These are phyloP conservation scores for Barbatosphaeria neglecta DNA, from an alignment of 495 filamentous ascomycete genomes.

Conservation along the genomic window DNA sequence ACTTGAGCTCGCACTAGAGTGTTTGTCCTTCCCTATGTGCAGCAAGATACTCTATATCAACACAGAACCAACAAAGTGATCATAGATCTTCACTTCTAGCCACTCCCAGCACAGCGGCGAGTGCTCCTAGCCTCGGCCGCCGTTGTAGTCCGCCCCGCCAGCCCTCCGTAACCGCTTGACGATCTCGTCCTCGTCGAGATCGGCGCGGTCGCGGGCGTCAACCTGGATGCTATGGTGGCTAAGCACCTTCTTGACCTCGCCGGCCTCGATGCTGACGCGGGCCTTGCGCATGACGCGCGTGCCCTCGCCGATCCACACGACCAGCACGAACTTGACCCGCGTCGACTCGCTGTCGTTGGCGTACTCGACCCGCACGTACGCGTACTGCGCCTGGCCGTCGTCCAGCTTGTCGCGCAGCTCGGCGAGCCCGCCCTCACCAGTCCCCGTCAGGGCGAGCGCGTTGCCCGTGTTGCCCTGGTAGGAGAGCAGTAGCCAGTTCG, in stretches of 20 bases:
- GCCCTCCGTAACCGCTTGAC: slow-evolving; percentile 39
- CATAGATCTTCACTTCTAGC: no score
- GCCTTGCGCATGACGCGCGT: slow-evolving; percentile 51
- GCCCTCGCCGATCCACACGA: slow-evolving; percentile 44
- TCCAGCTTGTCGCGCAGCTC: slow-evolving; percentile 36
- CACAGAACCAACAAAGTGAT: no score
- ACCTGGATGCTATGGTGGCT: slow-evolving; percentile 41
- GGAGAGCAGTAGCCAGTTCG: slow-evolving; percentile 46
- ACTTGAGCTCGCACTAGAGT: no score
- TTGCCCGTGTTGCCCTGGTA: slow-evolving; percentile 35
- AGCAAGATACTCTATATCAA: no score
- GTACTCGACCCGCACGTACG: slow-evolving; percentile 46
- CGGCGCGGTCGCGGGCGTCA: slow-evolving; percentile 35
- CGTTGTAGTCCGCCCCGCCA: slow-evolving; percentile 49
- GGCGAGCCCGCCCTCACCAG: slow-evolving; percentile 37
- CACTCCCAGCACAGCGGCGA: not conserved
- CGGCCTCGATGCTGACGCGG: slow-evolving; percentile 43
- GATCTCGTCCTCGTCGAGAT: slow-evolving; percentile 43
- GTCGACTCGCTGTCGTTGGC: slow-evolving; percentile 47
- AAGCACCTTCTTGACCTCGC: slow-evolving; percentile 44
- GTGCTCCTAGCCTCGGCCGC: slow-evolving; percentile 32
- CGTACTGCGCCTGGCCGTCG: slow-evolving; percentile 40
- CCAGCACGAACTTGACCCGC: slow-evolving; percentile 46
- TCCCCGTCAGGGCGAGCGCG: slow-evolving; percentile 32
- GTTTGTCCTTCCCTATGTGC: no score